phyloP scores from a whole-genome alignment of 2,329 filamentous ascomycete species.

The Aspergillus ruber region DNA sequence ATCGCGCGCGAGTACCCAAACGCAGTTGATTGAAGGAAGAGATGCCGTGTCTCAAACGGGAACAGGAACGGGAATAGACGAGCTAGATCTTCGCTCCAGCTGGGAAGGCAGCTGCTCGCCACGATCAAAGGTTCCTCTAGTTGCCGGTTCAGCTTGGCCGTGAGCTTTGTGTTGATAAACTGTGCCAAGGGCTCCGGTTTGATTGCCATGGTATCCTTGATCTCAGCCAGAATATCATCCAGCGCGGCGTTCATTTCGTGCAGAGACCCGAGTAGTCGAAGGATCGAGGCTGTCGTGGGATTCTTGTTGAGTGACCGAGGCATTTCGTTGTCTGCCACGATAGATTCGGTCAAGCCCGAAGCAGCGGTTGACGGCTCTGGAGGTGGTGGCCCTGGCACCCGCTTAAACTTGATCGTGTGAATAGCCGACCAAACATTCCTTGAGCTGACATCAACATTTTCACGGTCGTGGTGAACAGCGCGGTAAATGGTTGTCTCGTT shows the following conservation, averaged over 20 bases:
- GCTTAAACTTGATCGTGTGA: constrained; percentile 86
- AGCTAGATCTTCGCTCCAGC: constrained; percentile 92
- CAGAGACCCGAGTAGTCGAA: constrained; percentile 79
- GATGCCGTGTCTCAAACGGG: constrained; percentile 91
- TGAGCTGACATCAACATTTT: constrained; percentile 53
- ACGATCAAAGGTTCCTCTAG: constrained; percentile 95
- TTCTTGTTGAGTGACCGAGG: constrained; percentile 77
- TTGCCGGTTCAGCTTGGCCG: constrained; percentile 93
- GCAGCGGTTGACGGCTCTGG: constrained; percentile 61
- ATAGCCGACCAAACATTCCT: constrained; percentile 84
- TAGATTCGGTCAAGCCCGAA: constrained; percentile 44
- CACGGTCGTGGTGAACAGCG: constrained; percentile 70
- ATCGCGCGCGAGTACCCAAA: constrained; percentile 97
- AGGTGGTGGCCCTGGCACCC: constrained; percentile 75
- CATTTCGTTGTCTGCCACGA: constrained; percentile 53
- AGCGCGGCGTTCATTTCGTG: constrained; percentile 91
- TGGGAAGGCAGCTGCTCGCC: constrained; percentile 90
- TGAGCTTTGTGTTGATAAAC: constrained; percentile 97
- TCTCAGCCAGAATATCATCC: constrained; percentile 79
- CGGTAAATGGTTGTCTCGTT: constrained; percentile 96
- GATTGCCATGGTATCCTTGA: constrained; percentile 62
- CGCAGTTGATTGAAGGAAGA: constrained; percentile 95
- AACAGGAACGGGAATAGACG: constrained; percentile 94
- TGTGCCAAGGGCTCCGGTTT: constrained; percentile 80
- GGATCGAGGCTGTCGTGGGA: constrained; percentile 76